Base-by-base conservation (phyloP, 2,329 filamentous ascomycete species). In the Fusarium humuli region DNA sequence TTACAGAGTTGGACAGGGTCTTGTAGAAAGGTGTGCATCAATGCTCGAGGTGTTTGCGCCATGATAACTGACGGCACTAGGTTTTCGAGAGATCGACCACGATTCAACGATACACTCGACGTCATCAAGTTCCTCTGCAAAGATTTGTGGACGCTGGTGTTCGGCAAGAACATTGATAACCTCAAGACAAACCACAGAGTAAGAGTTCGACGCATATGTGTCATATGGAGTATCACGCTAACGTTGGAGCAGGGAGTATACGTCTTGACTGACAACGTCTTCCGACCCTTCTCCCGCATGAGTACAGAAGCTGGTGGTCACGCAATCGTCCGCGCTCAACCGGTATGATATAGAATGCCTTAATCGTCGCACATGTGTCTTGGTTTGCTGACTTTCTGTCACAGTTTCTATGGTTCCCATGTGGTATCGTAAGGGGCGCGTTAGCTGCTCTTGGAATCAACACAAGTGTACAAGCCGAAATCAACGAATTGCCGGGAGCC, bases 121-220 rank as follows among this genome's bases (percentile, higher is more conserved):
- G 92, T 94, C 52, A 99, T 99, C 79, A 99, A 99, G 80, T 98
- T 99, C 77, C 86, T 99, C 52, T 99, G 96, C 88, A 99, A 99
- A 84, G 96, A 99, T 80, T 86, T 99, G 46, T 99, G 96, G 96
- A 94, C 90, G 34, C 86, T 98, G 22, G 88, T 98, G 18, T 99
- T 98, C 81, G 88, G 93, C 78, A 99, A 99, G 82, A 97, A 98
- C 80, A 93, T 99, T 77, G 96, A 99, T 81, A 99, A 99, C 79
- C 86, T 99, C 48, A 99, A 99, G 83, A 99, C 96, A 11, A 99
- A 99, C 78, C 96, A 99, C 79, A 86, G 96, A 75, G 92, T 94
- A 83, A 85, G 73, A 45, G 22, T 32, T 14, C 25, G 25, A 11
- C 32, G 18, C 34, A 22, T 25, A 48, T 40, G 23, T 12, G 8